phyloP scores from a whole-genome alignment of 1,284 basidiomycete genomes.

The Ustilago shanxiensis region DNA sequence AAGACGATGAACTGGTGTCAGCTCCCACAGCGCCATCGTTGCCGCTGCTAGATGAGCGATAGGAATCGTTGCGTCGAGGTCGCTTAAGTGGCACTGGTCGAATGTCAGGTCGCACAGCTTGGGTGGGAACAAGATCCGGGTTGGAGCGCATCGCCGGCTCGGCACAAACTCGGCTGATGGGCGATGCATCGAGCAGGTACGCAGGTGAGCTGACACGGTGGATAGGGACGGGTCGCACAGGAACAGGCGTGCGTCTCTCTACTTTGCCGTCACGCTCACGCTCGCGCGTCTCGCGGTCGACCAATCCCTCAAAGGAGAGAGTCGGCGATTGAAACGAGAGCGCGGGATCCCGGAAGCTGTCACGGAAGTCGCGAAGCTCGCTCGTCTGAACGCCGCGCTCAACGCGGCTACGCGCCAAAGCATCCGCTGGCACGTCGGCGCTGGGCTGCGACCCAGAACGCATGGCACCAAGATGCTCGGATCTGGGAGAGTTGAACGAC shows the following conservation, averaged over 20 bases:
- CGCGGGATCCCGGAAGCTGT: background rate
- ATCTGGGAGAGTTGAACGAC: slow-evolving; percentile 47
- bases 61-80: slow-evolving; percentile 19
- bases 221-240: slow-evolving; percentile 24
- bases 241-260: slow-evolving; percentile 15
- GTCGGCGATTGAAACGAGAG: slow-evolving; percentile 1
- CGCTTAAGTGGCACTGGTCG: slow-evolving; percentile 22
- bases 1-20: slow-evolving; percentile 9
- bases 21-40: slow-evolving; percentile 3
- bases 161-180: slow-evolving; percentile 20
- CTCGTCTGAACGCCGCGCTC: background rate
- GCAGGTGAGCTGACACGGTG: slow-evolving; percentile 52
- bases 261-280: slow-evolving; percentile 26
- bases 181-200: slow-evolving; percentile 48
- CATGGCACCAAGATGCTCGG: slow-evolving; percentile 31
- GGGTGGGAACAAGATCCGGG: slow-evolving; percentile 30
- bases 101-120: slow-evolving; percentile 34
- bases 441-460: background rate
- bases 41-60: slow-evolving; percentile 10
- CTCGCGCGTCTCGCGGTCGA: slow-evolving; percentile 48
- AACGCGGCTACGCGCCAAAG: background rate
- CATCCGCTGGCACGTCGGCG: background rate
- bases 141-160: slow-evolving; percentile 40
- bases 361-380: background rate
- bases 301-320: slow-evolving; percentile 12